These are phyloP conservation scores for Emergomyces orientalis DNA, from an alignment of 2,329 filamentous ascomycete species.

Conservation along the genomic window DNA sequence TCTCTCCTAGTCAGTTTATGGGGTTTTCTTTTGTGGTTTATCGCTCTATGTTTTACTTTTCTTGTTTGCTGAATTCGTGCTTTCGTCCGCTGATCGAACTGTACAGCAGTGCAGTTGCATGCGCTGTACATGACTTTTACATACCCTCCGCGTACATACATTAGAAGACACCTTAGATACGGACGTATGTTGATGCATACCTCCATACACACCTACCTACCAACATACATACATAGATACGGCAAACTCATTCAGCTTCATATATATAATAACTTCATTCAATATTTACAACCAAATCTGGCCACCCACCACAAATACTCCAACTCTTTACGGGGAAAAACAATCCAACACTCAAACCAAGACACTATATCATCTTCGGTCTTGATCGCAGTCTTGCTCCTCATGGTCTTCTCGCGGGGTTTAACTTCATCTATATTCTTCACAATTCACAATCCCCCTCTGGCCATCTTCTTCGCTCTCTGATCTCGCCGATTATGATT, in stretches of 20 bases:
- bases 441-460: constrained; percentile 38
- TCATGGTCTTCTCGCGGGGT: too few relatives aligned
- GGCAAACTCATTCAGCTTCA: background rate
- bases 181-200: background rate
- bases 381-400: too few relatives aligned
- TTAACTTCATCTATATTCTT: too few relatives aligned
- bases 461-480: constrained; percentile 52
- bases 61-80: background rate
- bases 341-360: too few relatives aligned
- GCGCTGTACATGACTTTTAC: background rate
- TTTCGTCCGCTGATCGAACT: background rate
- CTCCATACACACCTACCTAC: background rate
- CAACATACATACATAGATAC: background rate
- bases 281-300: background rate
- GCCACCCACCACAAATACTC: background rate
- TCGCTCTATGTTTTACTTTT: background rate
- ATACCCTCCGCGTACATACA: background rate
- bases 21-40: background rate
- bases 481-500: constrained; percentile 79
- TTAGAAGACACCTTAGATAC: background rate
- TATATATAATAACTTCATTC: background rate
- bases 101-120: background rate
- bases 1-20: background rate
- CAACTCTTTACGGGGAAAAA: too few relatives aligned
- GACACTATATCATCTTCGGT: too few relatives aligned